These are phyloP conservation scores for Penicillium egyptiacum DNA, from an alignment of 495 filamentous ascomycete genomes.

Conservation along the genomic window DNA sequence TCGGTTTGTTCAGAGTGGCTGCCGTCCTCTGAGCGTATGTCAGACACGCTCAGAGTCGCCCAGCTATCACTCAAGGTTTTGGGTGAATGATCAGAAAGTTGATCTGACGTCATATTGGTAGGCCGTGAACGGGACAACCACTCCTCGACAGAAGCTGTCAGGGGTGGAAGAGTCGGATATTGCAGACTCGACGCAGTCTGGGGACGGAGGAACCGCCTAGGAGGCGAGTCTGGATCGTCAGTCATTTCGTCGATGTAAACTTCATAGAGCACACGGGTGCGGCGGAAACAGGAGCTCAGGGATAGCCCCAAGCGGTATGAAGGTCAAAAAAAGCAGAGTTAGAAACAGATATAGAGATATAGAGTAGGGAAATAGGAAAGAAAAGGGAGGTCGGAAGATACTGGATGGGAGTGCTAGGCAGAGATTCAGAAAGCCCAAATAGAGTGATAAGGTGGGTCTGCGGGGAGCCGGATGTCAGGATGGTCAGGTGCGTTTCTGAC, in stretches of 20 bases:
- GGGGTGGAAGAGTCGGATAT: conserved; percentile 47
- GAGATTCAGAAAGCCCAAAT: conserved; percentile 12
- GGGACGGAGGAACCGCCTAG: conserved; percentile 32
- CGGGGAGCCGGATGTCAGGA: conserved; percentile 9
- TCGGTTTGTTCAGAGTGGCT: conserved; percentile 48
- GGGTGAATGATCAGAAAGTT: conserved; percentile 20
- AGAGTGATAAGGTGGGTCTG: conserved; percentile 17
- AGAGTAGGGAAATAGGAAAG: background rate
- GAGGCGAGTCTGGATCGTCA: conserved; percentile 40
- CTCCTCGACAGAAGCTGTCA: conserved; percentile 50
- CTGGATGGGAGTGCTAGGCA: conserved; percentile 8
- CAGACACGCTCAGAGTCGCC: conserved; percentile 48
- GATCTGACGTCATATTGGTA: conserved; percentile 43
- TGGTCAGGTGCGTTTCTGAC: conserved; percentile 7
- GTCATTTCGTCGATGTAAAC: conserved; percentile 34
- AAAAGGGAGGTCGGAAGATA: conserved; percentile 9
- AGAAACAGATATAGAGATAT: conserved; percentile 6
- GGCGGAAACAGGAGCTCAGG: conserved; percentile 8
- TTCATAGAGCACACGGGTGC: conserved; percentile 14
- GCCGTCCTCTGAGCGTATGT: conserved; percentile 48
- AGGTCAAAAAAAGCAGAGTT: conserved; percentile 9
- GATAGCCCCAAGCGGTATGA: conserved; percentile 1
- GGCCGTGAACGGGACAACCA: conserved; percentile 49
- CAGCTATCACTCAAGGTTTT: conserved; percentile 49
- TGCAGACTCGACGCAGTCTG: conserved; percentile 37